phyloP scores from a whole-genome alignment of 805 yeast species.

The Candida xyloterini region DNA sequence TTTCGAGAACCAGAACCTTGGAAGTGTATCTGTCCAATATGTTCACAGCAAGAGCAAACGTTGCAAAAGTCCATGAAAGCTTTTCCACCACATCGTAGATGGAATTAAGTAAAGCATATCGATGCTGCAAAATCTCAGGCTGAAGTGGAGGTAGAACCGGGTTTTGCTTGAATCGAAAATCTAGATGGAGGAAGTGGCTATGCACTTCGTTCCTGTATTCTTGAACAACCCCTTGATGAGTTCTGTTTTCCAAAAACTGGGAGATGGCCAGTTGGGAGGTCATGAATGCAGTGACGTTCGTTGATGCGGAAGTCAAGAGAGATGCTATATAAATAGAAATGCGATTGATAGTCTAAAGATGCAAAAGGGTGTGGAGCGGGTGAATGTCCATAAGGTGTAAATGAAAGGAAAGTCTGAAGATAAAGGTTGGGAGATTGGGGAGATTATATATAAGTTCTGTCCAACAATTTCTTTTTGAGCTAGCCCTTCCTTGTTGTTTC shows the following conservation, averaged over 20 bases:
- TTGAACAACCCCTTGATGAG: slow-evolving; percentile 25
- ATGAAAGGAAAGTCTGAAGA: slow-evolving; percentile 1
- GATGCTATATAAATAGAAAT: slow-evolving; percentile 15
- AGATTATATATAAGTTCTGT: slow-evolving; percentile 1
- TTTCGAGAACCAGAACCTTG: slow-evolving; percentile 31
- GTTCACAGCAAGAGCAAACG: slow-evolving; percentile 37
- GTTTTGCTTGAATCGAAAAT: slow-evolving; percentile 29
- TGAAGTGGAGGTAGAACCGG: slow-evolving; percentile 29
- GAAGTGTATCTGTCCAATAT: slow-evolving; percentile 40
- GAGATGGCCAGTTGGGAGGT: slow-evolving; percentile 11
- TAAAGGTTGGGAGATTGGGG: slow-evolving; percentile 2
- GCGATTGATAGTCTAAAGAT: slow-evolving; percentile 11
- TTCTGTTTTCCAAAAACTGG: slow-evolving; percentile 28
- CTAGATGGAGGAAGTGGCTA: slow-evolving; percentile 24
- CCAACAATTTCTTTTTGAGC: slow-evolving; percentile 7
- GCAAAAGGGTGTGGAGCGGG: slow-evolving; percentile 1
- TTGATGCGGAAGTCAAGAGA: slow-evolving; percentile 2
- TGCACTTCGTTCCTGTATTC: slow-evolving; percentile 32
- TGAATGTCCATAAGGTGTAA: slow-evolving; percentile 6
- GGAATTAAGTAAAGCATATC: slow-evolving; percentile 30
- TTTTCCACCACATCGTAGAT: slow-evolving; percentile 31
- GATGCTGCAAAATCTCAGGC: slow-evolving; percentile 18
- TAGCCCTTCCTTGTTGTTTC: neutral
- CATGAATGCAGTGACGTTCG: slow-evolving; percentile 6
- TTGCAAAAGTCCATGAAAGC: slow-evolving; percentile 31